Evolutionary conservation across 306 rosid species (phyloP).

Genomic region (Acacia confusa): DNA sequence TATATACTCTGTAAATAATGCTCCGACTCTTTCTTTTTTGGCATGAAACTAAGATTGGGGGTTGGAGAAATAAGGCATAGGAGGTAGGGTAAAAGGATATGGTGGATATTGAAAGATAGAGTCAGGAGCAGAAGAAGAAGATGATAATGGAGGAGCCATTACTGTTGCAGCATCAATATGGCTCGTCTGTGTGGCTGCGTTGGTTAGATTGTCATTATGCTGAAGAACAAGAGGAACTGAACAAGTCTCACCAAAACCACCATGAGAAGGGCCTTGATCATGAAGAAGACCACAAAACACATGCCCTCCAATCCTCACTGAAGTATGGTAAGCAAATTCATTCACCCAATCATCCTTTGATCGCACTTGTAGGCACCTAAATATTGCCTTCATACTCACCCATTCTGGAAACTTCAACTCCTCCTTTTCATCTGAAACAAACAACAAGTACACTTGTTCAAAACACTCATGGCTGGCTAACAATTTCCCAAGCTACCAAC

Average conservation of each 20-base stretch:
- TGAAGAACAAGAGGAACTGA: conserved; percentile 24
- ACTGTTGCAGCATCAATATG: conserved; percentile 10
- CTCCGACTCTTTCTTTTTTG: not conserved
- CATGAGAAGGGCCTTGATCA: conserved; percentile 59
- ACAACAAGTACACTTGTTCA: not conserved
- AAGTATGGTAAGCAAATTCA: conserved; percentile 61
- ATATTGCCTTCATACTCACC: conserved; percentile 45
- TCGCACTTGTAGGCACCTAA: conserved; percentile 51
- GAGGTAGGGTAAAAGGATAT: conserved; percentile 35
- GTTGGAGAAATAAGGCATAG: conserved; percentile 51
- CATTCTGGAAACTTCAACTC: conserved; percentile 47
- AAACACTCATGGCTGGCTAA: not conserved
- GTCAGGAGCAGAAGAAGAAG: conserved; percentile 20
- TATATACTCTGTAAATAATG: not conserved
- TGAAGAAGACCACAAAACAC: conserved; percentile 60
- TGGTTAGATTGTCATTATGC: conserved; percentile 31
- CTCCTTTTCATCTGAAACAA: conserved; percentile 38
- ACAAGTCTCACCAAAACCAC: not conserved
- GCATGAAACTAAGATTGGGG: conserved; percentile 33
- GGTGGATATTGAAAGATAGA: conserved; percentile 28
- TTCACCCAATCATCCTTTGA: conserved; percentile 45
- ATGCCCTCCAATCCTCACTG: conserved; percentile 65
- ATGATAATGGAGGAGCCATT: conserved; percentile 17
- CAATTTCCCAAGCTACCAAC: not conserved
- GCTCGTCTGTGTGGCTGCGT: conserved; percentile 12